Conservation (phyloP, 805 yeast genomes). For the Cyberlindnera petersonii region DNA sequence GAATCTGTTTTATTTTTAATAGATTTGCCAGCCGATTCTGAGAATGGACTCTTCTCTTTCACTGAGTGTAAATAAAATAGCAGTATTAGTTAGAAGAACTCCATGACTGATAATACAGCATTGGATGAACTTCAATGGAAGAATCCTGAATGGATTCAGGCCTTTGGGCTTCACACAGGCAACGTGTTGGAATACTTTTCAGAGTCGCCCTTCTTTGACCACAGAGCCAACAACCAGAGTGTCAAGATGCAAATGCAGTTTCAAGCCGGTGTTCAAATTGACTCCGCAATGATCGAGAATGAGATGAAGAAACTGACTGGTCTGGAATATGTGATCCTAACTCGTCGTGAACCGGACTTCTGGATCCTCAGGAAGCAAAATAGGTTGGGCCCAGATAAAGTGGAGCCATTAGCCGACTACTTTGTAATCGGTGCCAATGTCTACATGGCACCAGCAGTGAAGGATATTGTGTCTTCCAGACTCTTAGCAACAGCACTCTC, state of each 20-base stretch:
- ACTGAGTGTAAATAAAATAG: too few species aligned
- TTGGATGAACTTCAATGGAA: conserved; percentile 95
- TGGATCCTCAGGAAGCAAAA: conserved; percentile 88
- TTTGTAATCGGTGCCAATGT: conserved; percentile 89
- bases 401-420: conserved; percentile 64
- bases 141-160: conserved; percentile 95
- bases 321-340: conserved; percentile 71
- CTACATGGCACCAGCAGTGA: conserved; percentile 81
- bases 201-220: conserved; percentile 91
- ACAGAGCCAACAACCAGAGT: conserved; percentile 91
- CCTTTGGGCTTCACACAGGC: conserved; percentile 78
- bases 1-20: too few species aligned
- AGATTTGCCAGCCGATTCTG: too few species aligned
- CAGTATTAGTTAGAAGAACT: neutral
- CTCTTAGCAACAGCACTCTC: conserved; percentile 33
- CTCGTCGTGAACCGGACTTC: conserved; percentile 81
- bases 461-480: conserved; percentile 69
- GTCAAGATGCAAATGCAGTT: conserved; percentile 93
- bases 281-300: conserved; percentile 38
- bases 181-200: conserved; percentile 92
- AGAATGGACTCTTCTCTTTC: too few species aligned
- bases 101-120: conserved; percentile 29
- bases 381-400: conserved; percentile 49
- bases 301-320: conserved; percentile 81
- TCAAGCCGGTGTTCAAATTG: conserved; percentile 43